These are phyloP conservation scores for Aspergillus sp. DNA, from an alignment of 2,329 filamentous ascomycete species.

Conservation along the genomic window DNA sequence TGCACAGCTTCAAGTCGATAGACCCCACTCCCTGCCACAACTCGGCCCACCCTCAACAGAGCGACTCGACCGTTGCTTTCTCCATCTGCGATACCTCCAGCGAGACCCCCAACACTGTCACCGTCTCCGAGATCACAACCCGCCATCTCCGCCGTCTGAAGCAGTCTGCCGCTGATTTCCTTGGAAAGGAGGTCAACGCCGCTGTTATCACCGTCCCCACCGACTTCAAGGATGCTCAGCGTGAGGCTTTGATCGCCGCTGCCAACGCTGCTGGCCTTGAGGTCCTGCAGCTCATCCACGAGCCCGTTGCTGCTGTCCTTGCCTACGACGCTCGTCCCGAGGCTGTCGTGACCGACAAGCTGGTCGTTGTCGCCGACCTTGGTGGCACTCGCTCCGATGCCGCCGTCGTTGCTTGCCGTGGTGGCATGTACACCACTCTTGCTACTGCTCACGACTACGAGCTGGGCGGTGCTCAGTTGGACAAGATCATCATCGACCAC, in stretches of 20 bases:
- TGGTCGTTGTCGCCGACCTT: conserved; percentile 86
- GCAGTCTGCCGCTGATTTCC: conserved; percentile 82
- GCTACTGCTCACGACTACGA: conserved; percentile 96
- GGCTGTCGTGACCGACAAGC: conserved; percentile 76
- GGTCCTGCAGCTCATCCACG: conserved; percentile 87
- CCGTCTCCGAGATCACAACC: conserved; percentile 78
- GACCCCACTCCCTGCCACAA: conserved; percentile 94
- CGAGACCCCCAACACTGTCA: conserved; percentile 67
- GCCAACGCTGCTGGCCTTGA: conserved; percentile 81
- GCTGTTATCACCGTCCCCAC: conserved; percentile 93
- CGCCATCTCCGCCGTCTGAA: conserved; percentile 82
- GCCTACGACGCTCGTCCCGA: conserved; percentile 88
- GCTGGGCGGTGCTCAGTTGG: conserved; percentile 79
- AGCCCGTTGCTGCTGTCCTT: conserved; percentile 84
- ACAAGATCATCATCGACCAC: conserved; percentile 90
- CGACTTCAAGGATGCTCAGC: conserved; percentile 87
- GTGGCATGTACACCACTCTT: conserved; percentile 93
- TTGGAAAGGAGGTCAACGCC: conserved; percentile 91
- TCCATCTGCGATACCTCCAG: conserved; percentile 73
- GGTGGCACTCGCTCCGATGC: conserved; percentile 93
- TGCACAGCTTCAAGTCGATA: conserved; percentile 78
- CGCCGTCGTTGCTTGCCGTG: conserved; percentile 83
- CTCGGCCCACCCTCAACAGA: conserved; percentile 83
- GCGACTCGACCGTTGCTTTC: conserved; percentile 74
- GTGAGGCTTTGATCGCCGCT: conserved; percentile 73